Base-by-base conservation (phyloP, 345 rosid genomes). In the Zanthoxylum bungeanum region DNA sequence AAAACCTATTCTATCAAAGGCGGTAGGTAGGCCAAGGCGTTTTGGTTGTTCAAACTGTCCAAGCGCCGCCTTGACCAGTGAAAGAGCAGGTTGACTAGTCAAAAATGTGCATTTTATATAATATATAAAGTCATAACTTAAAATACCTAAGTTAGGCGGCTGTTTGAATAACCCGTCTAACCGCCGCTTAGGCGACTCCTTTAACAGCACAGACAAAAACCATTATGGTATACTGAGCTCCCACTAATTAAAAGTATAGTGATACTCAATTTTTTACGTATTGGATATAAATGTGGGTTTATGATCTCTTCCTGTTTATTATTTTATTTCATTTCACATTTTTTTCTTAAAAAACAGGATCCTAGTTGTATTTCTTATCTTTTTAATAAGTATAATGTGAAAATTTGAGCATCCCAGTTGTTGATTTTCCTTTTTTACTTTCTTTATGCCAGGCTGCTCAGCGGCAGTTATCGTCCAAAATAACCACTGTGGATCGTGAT, bases 381-480 rank as follows among this genome's bases (percentile, higher is more conserved):
- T 31, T 21, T 61, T 61, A 11, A 10, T n/a, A 0, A 49, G 52
- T 19, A 49, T n/a, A 49, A 31, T 37, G 39, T 24, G 31, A 42
- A 25, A 27, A 5, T 21, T 33, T 6, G 14, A 24, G 9, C 14
- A 22, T 11, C 49, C 11, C 40, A 33, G 11, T 17, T 16, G 25
- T 3, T 31, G 24, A 10, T 30, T 47, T 74, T 1, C 12, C 34
- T 21, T 52, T 16, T 17, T 39, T 33, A 4, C 57, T 19, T 79
- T 50, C 12, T 60, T 33, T 25, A 64, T 55, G 68, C 47, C 81
- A 96, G 99, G 81, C 80, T 72, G 81, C 93, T 68, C 89, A 78
- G 85, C 79, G 82, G 75, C 82, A 86, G 21, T 76, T 95, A 58
- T 85, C 93, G 61, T 79, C 93, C 33, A 77, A 73, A 67, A 88